Conservation (phyloP, 805 yeast genomes). For the Metschnikowia corniflorae region DNA sequence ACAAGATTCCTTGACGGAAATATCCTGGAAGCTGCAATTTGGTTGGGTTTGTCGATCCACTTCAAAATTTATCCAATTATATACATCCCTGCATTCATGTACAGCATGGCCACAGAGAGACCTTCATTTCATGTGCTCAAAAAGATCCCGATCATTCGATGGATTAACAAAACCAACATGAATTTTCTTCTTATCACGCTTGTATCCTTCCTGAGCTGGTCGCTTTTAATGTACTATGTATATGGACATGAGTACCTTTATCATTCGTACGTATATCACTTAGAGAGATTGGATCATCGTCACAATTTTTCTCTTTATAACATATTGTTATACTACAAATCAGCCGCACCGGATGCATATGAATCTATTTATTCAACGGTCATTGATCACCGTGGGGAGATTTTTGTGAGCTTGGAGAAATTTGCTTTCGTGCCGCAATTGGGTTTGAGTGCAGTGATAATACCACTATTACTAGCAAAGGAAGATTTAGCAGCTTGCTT, state of each 20-base stretch:
- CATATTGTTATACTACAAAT: conserved; percentile 61
- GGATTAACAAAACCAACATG: conserved; percentile 39
- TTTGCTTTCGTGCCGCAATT: conserved; percentile 86
- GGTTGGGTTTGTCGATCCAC: conserved; percentile 79
- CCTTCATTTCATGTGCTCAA: conserved; percentile 16
- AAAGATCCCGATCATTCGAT: conserved; percentile 27
- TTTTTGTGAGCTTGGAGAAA: conserved; percentile 36
- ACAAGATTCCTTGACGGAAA: conserved; percentile 35
- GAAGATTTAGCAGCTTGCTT: conserved; percentile 30
- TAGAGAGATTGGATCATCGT: conserved; percentile 82
- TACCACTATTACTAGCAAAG: conserved; percentile 49
- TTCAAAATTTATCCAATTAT: conserved; percentile 90
- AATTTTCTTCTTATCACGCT: conserved; percentile 31
- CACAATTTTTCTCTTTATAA: conserved; percentile 93
- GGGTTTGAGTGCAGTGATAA: conserved; percentile 48
- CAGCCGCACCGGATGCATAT: conserved; percentile 26
- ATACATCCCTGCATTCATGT: conserved; percentile 69
- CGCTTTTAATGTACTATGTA: conserved; percentile 56
- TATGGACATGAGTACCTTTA: conserved; percentile 76
- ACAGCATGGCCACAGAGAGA: conserved; percentile 34
- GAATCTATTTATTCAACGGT: neutral
- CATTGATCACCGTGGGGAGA: neutral
- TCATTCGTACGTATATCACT: conserved; percentile 80
- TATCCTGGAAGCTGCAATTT: conserved; percentile 34
- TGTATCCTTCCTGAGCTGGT: conserved; percentile 44